phyloP scores from a whole-genome alignment of 148 eudicot genomes.

The Chenopodium formosanum region DNA sequence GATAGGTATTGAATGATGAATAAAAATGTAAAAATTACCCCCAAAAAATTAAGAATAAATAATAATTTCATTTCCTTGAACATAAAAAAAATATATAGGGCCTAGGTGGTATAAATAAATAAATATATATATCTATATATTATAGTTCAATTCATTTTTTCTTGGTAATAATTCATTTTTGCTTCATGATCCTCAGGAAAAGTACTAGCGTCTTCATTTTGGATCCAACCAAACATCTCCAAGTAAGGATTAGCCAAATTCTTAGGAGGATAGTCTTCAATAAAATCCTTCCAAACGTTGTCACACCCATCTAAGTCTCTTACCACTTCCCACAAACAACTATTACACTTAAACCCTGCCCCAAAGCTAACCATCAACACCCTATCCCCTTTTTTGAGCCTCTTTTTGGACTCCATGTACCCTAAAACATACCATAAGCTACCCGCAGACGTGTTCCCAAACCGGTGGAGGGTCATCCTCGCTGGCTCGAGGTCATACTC shows the following conservation, averaged over 20 bases:
- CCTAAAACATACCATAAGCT: constrained; percentile 62
- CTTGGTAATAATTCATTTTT: background rate
- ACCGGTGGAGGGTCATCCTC: constrained; percentile 58
- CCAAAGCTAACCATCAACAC: constrained; percentile 61
- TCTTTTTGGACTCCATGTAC: constrained; percentile 60
- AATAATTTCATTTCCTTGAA: background rate
- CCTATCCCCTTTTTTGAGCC: constrained; percentile 47
- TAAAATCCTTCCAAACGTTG: constrained; percentile 58
- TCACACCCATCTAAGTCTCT: constrained; percentile 43
- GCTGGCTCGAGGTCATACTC: constrained; percentile 59
- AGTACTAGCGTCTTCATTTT: constrained; percentile 38
- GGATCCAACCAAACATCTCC: constrained; percentile 67
- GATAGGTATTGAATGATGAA: background rate
- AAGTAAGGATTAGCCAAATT: constrained; percentile 48
- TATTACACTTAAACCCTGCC: constrained; percentile 70
- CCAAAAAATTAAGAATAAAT: no score
- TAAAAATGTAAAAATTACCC: no score
- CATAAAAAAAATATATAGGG: background rate
- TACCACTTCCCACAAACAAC: constrained; percentile 70
- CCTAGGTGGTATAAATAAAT: background rate
- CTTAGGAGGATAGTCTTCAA: constrained; percentile 44
- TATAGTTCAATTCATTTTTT: background rate
- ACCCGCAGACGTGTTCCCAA: constrained; percentile 61
- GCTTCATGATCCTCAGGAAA: constrained; percentile 25
- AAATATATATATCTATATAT: background rate